Evolutionary conservation across 2,329 filamentous ascomycete genomes (phyloP), one percentile per base, ranked within the genome.

Genomic region (Neofusicoccum umdonicola): DNA sequence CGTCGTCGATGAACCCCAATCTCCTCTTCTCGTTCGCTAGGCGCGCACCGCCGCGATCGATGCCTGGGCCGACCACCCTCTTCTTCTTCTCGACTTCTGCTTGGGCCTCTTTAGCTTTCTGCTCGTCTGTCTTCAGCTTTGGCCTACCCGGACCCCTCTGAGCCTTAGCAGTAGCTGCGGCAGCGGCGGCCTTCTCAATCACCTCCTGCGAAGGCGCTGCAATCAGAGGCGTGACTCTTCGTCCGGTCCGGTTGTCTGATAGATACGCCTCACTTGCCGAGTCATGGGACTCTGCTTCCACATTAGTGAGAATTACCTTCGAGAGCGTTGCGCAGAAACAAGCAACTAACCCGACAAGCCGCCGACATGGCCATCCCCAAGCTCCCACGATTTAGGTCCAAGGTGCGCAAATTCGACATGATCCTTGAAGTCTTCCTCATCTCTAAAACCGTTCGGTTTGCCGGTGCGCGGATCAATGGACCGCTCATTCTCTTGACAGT

Each of bases 301-400:
- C 42, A 56, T 63, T 44, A 52, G 48, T 56, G 48, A 39, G 39
- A 22, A 13, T 45, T 22, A 56, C 22, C 47, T 35, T 45, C 31
- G 3, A 48, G 22, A n/a, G 41, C 48, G 41, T 37, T 56, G 42
- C 61, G 22, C 17, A 31, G 52, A 58, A 17, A 45, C 37, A 42
- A 17, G 42, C 52, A 62, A 65, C 63, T 65, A 52, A 88, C 86
- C 85, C 77, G 81, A 82, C 70, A 81, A 75, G 66, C 81, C 81
- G 65, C 81, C 80, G 54, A 79, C 79, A 47, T 85, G 85, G 61
- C 87, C 86, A 76, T 88, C 85, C n/a, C 86, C 86, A 48, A 84
- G 77, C 68, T 80, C 77, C 82, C 84, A 85, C n/a, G 83, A 83
- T 48, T 87, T 70, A 17, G 81, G 77, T 19, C 75, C 72, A n/a